phyloP scores from a whole-genome alignment of 2,329 filamentous ascomycete genomes.

The Paraphoma chrysanthemicola region DNA sequence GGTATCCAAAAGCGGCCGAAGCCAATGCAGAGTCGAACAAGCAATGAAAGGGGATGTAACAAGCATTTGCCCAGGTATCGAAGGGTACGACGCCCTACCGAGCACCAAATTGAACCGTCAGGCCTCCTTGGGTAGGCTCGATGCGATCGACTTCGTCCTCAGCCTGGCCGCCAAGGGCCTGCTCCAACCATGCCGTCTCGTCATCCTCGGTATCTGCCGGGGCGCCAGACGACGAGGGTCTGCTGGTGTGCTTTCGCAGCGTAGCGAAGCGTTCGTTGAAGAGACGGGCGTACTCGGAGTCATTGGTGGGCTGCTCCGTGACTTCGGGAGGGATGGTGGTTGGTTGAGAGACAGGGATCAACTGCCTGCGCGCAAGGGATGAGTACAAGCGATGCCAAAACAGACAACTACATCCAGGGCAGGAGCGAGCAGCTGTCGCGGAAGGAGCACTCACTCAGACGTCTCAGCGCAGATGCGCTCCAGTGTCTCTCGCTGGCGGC shows the following conservation, averaged over 20 bases:
- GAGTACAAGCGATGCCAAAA: conserved; percentile 8
- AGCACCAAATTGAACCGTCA: conserved; percentile 48
- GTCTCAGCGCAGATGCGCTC: conserved; percentile 59
- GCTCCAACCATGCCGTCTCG: conserved; percentile 44
- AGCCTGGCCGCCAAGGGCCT: conserved; percentile 32
- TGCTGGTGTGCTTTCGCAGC: conserved; percentile 24
- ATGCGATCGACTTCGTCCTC: conserved; percentile 27
- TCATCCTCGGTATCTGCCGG: conserved; percentile 34
- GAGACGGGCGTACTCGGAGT: conserved; percentile 51
- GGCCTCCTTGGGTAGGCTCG: conserved; percentile 34
- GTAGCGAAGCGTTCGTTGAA: conserved; percentile 52
- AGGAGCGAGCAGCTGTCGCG: neutral
- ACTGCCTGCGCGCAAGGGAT: conserved; percentile 50
- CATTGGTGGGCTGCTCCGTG: conserved; percentile 33
- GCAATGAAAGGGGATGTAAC: conserved; percentile 25
- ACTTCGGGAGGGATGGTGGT: conserved; percentile 48
- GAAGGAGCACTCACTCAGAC: conserved; percentile 49
- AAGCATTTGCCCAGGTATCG: conserved; percentile 13
- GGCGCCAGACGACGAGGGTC: conserved; percentile 27
- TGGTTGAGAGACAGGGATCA: conserved; percentile 59
- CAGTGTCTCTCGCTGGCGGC: conserved; percentile 55
- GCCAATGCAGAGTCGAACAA: conserved; percentile 28
- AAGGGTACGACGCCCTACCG: conserved; percentile 16
- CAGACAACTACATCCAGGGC: neutral
- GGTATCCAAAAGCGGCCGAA: conserved; percentile 33